Evolutionary conservation across 1,284 basidiomycete species (phyloP), one percentile per base, ranked within the genome.

Genomic region (Cryptococcus wingfieldii): DNA sequence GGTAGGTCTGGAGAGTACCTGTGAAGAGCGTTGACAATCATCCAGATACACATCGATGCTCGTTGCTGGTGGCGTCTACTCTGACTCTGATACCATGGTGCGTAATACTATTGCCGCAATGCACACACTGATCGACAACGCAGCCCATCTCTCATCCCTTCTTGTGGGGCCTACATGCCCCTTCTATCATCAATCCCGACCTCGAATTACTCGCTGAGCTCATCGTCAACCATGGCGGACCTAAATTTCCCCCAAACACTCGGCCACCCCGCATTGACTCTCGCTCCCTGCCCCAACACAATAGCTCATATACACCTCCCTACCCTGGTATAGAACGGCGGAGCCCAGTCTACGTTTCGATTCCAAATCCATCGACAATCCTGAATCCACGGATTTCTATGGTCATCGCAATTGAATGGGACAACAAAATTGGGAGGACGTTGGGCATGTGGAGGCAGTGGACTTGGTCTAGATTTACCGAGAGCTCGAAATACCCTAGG

Each of bases 61-160:
- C 6, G 63, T 66, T 13, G 61, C 64, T 38, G 72, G 72, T 3
- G 70, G 69, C 2, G 61, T 72, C 13, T 72, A 70, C 34, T 65
- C 72, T 0, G 69, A 70, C 49, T 66, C 66, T 25, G 70, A 74
- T 56, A 70, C 67, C 2, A 58, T 64, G 46, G 68, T 68, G 38
- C 44, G 68, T 63, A 7, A 13, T 8, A 1, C 25, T 31, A 42
- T 37, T 5, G 2, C 16, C 5, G 5, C 16, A 39, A 42, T 13
- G 3, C 44, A 16, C 13, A 23, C 9, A 23, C 34, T 48, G 34
- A 45, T 23, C 42, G 28, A 19, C 12, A 9, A 47, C 25, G 9
- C 25, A 68, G 64, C 69, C 69, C 28, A 62, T 71, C 6, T 61
- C 67, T 9, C 69, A 71, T 42, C 69, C 69, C 5, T 71, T 62